Evolutionary conservation across 208 protist species (phyloP).

Genomic region (Endotrypanum monterogeii): DNA sequence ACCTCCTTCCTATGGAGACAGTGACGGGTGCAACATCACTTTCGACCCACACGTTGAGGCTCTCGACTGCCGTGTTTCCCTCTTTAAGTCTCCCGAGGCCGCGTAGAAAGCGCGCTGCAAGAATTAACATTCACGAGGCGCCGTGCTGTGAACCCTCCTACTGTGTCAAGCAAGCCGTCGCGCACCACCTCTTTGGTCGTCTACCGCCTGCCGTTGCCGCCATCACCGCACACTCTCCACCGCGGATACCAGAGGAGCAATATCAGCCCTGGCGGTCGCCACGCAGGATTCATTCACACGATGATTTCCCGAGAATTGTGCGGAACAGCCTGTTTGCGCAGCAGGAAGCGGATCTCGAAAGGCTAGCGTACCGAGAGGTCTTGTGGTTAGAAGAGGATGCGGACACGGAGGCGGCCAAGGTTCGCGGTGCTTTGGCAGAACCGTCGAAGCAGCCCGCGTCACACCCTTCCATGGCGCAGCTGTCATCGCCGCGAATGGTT

Average conservation of each 20-base stretch:
- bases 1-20: neutral
- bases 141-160: neutral
- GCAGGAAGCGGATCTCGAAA: conserved; percentile 18
- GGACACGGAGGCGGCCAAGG: neutral
- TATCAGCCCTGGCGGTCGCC: conserved; percentile 19
- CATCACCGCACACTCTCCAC: neutral
- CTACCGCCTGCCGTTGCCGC: neutral
- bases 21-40: neutral
- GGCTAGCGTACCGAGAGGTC: conserved; percentile 17
- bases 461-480: neutral
- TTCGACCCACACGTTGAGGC: neutral
- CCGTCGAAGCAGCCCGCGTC: neutral
- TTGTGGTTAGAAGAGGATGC: conserved; percentile 12
- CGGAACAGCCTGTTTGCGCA: conserved; percentile 23
- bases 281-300: conserved; percentile 16
- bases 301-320: conserved; percentile 20
- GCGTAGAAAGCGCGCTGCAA: neutral
- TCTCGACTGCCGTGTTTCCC: neutral
- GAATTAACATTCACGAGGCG: neutral
- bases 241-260: neutral
- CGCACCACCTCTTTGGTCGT: conserved; percentile 11
- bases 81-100: no score
- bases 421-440: neutral
- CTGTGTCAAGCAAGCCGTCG: neutral
- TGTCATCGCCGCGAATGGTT: neutral